These are phyloP conservation scores for Boletus huronensis DNA, from an alignment of 768 basidiomycete genomes.

Conservation along the genomic window DNA sequence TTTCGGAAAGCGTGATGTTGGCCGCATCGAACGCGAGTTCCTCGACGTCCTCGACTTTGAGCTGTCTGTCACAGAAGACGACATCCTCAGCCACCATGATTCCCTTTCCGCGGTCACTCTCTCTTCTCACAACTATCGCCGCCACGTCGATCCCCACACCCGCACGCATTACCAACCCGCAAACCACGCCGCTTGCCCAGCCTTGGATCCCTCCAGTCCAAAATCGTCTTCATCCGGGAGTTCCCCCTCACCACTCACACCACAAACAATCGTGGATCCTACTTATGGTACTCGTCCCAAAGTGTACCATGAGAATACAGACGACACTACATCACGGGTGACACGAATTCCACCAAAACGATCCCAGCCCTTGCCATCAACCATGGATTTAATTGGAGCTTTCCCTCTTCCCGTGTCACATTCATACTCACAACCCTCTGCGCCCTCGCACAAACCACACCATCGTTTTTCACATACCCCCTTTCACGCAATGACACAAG, in stretches of 20 bases:
- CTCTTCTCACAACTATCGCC: conserved; percentile 27
- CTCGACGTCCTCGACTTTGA: conserved; percentile 78
- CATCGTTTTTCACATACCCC: conserved; percentile 25
- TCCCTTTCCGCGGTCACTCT: conserved; percentile 30
- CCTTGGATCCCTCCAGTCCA: conserved; percentile 41
- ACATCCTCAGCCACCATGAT: conserved; percentile 50
- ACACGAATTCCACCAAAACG: conserved; percentile 24
- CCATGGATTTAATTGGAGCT: conserved; percentile 43
- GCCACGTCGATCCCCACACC: conserved; percentile 23
- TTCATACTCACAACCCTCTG: conserved; percentile 17
- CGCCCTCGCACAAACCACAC: conserved; percentile 25
- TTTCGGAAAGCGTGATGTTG: conserved; percentile 77
- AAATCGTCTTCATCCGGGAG: conserved; percentile 37
- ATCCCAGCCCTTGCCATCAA: conserved; percentile 26
- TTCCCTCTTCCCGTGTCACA: conserved; percentile 46
- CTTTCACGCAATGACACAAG: conserved; percentile 19
- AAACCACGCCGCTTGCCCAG: conserved; percentile 35
- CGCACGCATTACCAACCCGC: conserved; percentile 17
- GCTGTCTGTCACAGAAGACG: conserved; percentile 59
- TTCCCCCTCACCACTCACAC: conserved; percentile 33
- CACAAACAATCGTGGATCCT: conserved; percentile 24
- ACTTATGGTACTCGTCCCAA: conserved; percentile 20
- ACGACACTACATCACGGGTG: conserved; percentile 27
- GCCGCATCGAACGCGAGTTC: conserved; percentile 79
- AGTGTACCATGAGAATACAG: conserved; percentile 27